A percentile compares a stretch with the other conserved stretches of the same genome.
Evolutionary conservation across 2,329 filamentous ascomycete species (phyloP).

Genomic region (Microdochium nivale): DNA sequence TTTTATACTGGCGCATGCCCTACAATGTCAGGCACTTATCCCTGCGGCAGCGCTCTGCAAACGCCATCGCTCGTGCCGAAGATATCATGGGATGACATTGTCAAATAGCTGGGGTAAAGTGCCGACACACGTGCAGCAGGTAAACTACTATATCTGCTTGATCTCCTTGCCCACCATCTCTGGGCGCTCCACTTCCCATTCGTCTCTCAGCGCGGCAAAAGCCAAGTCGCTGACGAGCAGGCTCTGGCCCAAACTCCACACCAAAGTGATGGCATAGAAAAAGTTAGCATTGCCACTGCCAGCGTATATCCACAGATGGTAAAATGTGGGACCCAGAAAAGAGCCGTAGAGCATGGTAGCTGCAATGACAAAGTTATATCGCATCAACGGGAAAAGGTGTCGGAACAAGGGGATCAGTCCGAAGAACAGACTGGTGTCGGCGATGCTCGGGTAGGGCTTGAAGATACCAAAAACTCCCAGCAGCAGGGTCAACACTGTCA

Average conservation of each 20-base stretch:
- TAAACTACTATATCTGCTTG: slow-evolving; percentile 58
- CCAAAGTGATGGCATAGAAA: slow-evolving; percentile 98
- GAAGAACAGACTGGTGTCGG: slow-evolving; percentile 80
- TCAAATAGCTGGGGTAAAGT: too few relatives aligned
- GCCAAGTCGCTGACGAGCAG: slow-evolving; percentile 80
- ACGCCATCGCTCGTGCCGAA: too few relatives aligned
- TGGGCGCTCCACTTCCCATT: slow-evolving; percentile 87
- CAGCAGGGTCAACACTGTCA: slow-evolving; percentile 78
- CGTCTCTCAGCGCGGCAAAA: slow-evolving; percentile 83
- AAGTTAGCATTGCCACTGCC: slow-evolving; percentile 98
- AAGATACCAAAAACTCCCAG: slow-evolving; percentile 90
- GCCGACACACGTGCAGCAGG: background rate
- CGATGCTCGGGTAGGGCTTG: slow-evolving; percentile 92
- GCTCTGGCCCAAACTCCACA: slow-evolving; percentile 88
- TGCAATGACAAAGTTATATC: slow-evolving; percentile 82
- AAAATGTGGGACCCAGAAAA: slow-evolving; percentile 87
- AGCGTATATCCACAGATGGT: slow-evolving; percentile 96
- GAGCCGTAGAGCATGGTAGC: slow-evolving; percentile 80
- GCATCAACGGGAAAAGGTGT: slow-evolving; percentile 89
- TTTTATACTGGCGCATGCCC: too few relatives aligned
- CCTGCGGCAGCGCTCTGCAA: too few relatives aligned
- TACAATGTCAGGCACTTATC: too few relatives aligned
- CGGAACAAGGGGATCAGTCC: slow-evolving; percentile 75
- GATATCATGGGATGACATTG: too few relatives aligned
- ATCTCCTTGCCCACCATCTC: slow-evolving; percentile 86